Conservation (phyloP, 768 basidiomycete genomes). For the Leccinum subtestaceum region DNA sequence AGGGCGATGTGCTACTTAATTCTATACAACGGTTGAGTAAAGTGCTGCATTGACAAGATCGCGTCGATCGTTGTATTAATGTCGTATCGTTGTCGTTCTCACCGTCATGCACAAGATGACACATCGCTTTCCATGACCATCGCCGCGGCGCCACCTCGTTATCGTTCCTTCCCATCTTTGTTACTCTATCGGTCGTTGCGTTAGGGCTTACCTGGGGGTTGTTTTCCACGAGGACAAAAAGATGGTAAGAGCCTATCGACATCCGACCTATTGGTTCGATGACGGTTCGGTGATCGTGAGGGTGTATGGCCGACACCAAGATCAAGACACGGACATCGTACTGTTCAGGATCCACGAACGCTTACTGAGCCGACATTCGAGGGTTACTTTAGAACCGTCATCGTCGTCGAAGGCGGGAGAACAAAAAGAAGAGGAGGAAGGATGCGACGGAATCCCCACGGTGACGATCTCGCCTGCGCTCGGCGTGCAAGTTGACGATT, state of each 20-base stretch:
- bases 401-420: neutral
- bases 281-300: slow-evolving; percentile 60
- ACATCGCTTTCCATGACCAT: neutral
- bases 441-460: slow-evolving; percentile 11
- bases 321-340: slow-evolving; percentile 11
- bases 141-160: neutral
- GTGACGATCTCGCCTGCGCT: slow-evolving; percentile 37
- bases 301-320: slow-evolving; percentile 18
- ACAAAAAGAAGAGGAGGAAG: neutral
- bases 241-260: slow-evolving; percentile 21
- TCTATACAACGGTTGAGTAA: slow-evolving; percentile 87
- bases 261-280: slow-evolving; percentile 62
- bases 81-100: neutral
- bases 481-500: slow-evolving; percentile 43
- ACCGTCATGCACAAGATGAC: neutral
- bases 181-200: slow-evolving; percentile 7
- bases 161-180: slow-evolving; percentile 8
- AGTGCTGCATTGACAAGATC: slow-evolving; percentile 57
- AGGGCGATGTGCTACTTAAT: slow-evolving; percentile 87
- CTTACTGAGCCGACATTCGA: slow-evolving; percentile 53
- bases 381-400: neutral
- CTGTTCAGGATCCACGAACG: slow-evolving; percentile 57
- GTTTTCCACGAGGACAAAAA: neutral
- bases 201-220: slow-evolving; percentile 5
- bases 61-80: neutral